Evolutionary conservation across 495 filamentous ascomycete species (phyloP), one percentile per base, ranked within the genome.

Genomic region (Neurospora sp.): DNA sequence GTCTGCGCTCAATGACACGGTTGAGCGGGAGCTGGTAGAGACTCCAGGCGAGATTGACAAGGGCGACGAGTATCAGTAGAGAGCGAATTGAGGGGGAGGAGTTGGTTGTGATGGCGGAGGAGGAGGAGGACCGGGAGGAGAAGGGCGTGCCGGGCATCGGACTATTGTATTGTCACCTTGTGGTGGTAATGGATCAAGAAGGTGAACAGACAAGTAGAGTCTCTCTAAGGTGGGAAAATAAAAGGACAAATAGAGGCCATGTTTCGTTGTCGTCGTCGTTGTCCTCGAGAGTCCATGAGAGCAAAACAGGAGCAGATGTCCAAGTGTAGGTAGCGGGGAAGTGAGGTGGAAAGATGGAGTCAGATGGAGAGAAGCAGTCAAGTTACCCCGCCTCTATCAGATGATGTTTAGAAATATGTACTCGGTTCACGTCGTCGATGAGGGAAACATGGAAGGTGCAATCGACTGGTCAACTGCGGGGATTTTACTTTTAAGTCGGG

Each of bases 1-100:
- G 77, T 35, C 85, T 79, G 18, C 80, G 75, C 76, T 88, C 85
- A 41, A 86, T 78, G 4, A 86, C 80, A 66, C 85, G 81, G 73
- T 82, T 86, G 10, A 85, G 77, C 3, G 86, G 85, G 18, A 86
- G 78, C 72, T 82, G 82, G 54, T 85, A 84, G 18, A 88, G 78
- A 69, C 81, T 83, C 74, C 76, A 79, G 5, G 85, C 78, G 31
- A 88, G 79, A 69, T 85, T 83, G 71, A 83, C 79, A 10, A 86
- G 76, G 16, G 84, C 79, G 38, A 86, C 74, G 20, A 86, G 75
- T 37, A 73, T 46, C n/a, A 85, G 75, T 5, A 85, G 74, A 11
- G 80, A 74, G 12, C 77, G 72, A 44, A 84, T 80, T 4, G 73
- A 72, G 46, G 54, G 71, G 27, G 66, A 71, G 7, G 76, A 31